Base-by-base conservation (phyloP, 192 early-diverging fungal genomes). In the Coemansia javaensis region DNA sequence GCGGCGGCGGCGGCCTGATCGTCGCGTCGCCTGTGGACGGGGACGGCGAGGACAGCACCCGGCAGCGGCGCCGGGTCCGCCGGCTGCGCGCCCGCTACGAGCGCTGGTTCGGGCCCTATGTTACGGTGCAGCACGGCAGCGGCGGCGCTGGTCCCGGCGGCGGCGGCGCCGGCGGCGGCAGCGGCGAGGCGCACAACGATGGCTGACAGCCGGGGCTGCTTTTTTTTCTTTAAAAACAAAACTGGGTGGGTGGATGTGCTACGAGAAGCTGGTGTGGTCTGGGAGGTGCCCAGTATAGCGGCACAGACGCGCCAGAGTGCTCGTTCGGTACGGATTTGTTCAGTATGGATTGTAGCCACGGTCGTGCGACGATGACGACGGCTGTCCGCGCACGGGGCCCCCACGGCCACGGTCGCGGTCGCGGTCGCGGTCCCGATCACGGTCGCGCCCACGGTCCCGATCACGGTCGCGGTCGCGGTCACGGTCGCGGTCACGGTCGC, bases 101-200 rank as follows among this genome's bases (percentile, higher is more conserved):
- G 31, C 63, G 71, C 40, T 74, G 71, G 71, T 74, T 74, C 30
- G 71, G 71, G 11, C 63, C 71, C 7, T 63, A 66, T 41, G 64
- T 74, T 44, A 50, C 39, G 9, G 69, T 64, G 14, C 61, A 59
- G 32, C 64, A 60, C 32, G 62, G 69, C 23, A 35, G 44, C 22
- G 33, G 44, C 22, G 33, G 39, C 31, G 48, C 46, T 9, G 44
- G 52, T n/a, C 42, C 43, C 39, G 64, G 25, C 25, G 25, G 25
- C 28, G 28, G 28, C 28, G 28, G 28, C 28, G 8, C 28, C n/a
- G n/a, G n/a, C n/a, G n/a, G n/a, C n/a, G n/a, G n/a, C n/a, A 50
- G n/a, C n/a, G 32, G 6, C 6, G 10, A 20, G 13, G 18, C 35
- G 20, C 51, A 17, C 20, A 44, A 16, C 12, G 38, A 40, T 22